phyloP scores from a whole-genome alignment of 148 eudicot genomes.

The Salicornia ramosissima region DNA sequence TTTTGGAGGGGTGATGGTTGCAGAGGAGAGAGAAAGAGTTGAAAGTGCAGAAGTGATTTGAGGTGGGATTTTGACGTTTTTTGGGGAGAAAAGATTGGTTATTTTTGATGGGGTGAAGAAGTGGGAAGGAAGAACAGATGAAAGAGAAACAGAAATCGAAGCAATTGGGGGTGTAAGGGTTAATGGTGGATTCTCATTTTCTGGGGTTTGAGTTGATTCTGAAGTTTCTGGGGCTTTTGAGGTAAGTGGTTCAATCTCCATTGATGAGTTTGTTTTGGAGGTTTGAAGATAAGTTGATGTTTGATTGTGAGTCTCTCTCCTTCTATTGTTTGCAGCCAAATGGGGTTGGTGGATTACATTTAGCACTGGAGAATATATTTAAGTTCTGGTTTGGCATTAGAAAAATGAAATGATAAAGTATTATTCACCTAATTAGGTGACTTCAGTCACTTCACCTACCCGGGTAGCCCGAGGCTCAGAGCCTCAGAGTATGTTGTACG shows the following conservation, averaged over 20 bases:
- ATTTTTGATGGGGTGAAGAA: slow-evolving; percentile 44
- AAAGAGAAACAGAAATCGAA: slow-evolving; percentile 69
- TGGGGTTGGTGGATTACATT: no score
- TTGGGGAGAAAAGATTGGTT: slow-evolving; percentile 30
- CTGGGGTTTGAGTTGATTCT: slow-evolving; percentile 24
- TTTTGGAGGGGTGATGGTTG: slow-evolving; percentile 38
- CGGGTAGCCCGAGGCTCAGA: no score
- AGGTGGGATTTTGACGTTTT: slow-evolving; percentile 49
- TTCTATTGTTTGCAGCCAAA: neutral
- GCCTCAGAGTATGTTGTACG: no score
- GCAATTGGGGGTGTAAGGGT: slow-evolving; percentile 35
- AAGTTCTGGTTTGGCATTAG: no score
- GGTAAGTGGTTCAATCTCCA: slow-evolving; percentile 23
- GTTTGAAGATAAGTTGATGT: slow-evolving; percentile 6
- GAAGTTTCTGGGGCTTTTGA: slow-evolving; percentile 17
- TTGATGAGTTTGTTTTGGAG: slow-evolving; percentile 4
- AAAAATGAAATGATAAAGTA: no score
- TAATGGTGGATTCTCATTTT: slow-evolving; percentile 10
- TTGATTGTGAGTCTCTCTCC: no score
- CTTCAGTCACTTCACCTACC: no score
- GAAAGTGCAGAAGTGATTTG: slow-evolving; percentile 52
- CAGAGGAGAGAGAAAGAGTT: slow-evolving; percentile 45
- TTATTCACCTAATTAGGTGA: no score
- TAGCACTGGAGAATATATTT: no score
- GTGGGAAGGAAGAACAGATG: slow-evolving; percentile 50